Evolutionary conservation across 306 rosid genomes (phyloP).

Genomic region (Sicyos edulis): DNA sequence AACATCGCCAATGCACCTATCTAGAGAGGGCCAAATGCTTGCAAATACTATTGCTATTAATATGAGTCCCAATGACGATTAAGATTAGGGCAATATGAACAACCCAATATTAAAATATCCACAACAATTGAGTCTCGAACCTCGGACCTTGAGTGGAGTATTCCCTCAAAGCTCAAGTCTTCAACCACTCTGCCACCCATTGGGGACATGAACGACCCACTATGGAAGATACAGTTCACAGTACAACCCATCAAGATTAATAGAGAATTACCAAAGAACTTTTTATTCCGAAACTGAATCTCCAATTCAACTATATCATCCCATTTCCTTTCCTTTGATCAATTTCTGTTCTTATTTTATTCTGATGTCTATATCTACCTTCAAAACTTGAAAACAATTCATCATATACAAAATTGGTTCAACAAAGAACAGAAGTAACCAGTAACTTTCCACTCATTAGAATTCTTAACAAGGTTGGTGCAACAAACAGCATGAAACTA

Average conservation of each 20-base stretch:
- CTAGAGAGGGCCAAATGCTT: not conserved
- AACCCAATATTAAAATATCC: too few species aligned
- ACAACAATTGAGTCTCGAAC: too few species aligned
- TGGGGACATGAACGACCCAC: too few species aligned
- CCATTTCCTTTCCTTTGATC: not conserved
- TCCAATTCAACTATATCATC: not conserved
- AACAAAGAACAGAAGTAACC: not conserved
- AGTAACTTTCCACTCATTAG: not conserved
- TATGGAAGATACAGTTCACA: not conserved
- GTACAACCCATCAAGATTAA: not conserved
- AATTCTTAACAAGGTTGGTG: not conserved
- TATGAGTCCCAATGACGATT: not conserved
- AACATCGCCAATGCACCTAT: not conserved
- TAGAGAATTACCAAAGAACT: not conserved
- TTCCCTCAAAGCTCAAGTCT: too few species aligned
- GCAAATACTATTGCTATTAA: not conserved
- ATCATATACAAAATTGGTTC: not conserved
- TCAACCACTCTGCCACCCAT: too few species aligned
- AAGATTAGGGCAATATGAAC: not conserved
- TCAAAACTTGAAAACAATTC: not conserved
- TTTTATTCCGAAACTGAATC: not conserved
- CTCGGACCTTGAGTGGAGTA: too few species aligned
- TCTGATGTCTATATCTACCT: not conserved
- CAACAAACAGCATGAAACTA: not conserved
- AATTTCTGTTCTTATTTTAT: not conserved